A percentile compares a stretch with the other conserved stretches of the same genome.
phyloP scores from a whole-genome alignment of 306 rosid species.

The Lathyrus oleraceus region DNA sequence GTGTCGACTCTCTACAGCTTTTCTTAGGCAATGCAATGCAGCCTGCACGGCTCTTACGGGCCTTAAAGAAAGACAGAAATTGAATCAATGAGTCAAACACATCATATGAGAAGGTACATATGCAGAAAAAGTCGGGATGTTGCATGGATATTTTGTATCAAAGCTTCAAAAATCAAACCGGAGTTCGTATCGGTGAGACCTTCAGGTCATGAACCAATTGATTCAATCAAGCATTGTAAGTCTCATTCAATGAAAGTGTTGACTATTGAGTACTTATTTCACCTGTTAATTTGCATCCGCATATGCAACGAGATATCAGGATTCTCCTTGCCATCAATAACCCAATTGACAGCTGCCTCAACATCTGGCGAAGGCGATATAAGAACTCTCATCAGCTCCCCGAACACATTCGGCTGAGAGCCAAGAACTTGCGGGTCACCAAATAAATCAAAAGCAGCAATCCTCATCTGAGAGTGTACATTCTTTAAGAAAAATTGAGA shows the following conservation, averaged over 20 bases:
- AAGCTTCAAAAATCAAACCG: no score
- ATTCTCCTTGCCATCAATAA: slow-evolving; percentile 60
- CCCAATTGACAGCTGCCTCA: slow-evolving; percentile 83
- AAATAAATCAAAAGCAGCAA: slow-evolving; percentile 75
- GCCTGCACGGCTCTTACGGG: slow-evolving; percentile 76
- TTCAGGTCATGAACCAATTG: no score
- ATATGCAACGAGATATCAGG: slow-evolving; percentile 92
- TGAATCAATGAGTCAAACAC: slow-evolving; percentile 28
- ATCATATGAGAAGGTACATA: slow-evolving; percentile 9
- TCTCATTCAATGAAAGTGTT: slow-evolving; percentile 16
- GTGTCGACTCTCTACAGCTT: slow-evolving; percentile 47
- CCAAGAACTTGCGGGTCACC: slow-evolving; percentile 64
- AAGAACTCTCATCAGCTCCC: slow-evolving; percentile 91
- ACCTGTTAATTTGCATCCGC: slow-evolving; percentile 97
- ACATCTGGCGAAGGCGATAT: slow-evolving; percentile 80
- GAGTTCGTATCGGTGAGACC: no score
- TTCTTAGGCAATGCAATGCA: slow-evolving; percentile 68
- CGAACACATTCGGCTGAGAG: slow-evolving; percentile 83
- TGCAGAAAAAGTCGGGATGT: not conserved
- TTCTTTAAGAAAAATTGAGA: slow-evolving; percentile 93
- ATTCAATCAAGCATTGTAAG: not conserved
- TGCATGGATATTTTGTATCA: not conserved
- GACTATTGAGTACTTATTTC: slow-evolving; percentile 16
- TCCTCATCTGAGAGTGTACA: slow-evolving; percentile 75
- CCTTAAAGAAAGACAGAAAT: slow-evolving; percentile 53